A percentile compares a stretch with the other conserved stretches of the same genome.
These are phyloP conservation scores for Pisolithus microcarpus DNA, from an alignment of 768 basidiomycete genomes.

Conservation along the genomic window DNA sequence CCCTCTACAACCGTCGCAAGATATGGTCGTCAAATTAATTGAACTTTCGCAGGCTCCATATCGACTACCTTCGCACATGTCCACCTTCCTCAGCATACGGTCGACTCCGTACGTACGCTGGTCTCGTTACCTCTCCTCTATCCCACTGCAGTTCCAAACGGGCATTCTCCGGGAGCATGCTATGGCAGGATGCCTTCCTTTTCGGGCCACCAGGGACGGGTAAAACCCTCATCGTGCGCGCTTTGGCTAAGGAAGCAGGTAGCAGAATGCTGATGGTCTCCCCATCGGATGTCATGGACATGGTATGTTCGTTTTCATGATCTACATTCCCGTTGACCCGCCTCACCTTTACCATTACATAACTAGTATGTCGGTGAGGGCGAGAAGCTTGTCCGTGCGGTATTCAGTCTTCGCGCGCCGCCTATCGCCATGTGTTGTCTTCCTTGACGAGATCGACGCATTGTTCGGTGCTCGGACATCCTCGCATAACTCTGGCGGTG, in stretches of 20 bases:
- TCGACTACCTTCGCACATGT: slow-evolving; percentile 83
- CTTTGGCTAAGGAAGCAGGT: slow-evolving; percentile 88
- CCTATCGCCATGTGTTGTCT: slow-evolving; percentile 86
- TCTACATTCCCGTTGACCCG: neutral
- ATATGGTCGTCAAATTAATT: slow-evolving; percentile 4
- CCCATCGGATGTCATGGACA: slow-evolving; percentile 94
- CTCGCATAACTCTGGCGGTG: slow-evolving; percentile 67
- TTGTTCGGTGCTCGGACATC: slow-evolving; percentile 83
- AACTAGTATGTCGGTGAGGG: slow-evolving; percentile 85
- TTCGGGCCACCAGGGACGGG: slow-evolving; percentile 94
- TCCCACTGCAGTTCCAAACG: slow-evolving; percentile 77
- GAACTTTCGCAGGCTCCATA: slow-evolving; percentile 46
- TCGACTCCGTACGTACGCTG: slow-evolving; percentile 87
- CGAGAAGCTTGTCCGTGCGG: slow-evolving; percentile 82
- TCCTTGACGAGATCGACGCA: slow-evolving; percentile 92
- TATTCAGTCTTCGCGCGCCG: slow-evolving; percentile 82
- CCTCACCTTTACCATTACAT: neutral
- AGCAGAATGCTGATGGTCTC: slow-evolving; percentile 88
- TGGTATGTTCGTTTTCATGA: slow-evolving; percentile 44
- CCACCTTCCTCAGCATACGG: slow-evolving; percentile 80
- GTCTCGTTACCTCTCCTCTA: slow-evolving; percentile 85
- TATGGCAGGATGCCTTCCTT: slow-evolving; percentile 84
- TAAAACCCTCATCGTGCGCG: slow-evolving; percentile 83
- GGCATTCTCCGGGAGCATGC: slow-evolving; percentile 88
- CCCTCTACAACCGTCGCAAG: neutral